Evolutionary conservation across 2,329 filamentous ascomycete genomes (phyloP), one percentile per base, ranked within the genome.

Genomic region (Colletotrichum trifolii): DNA sequence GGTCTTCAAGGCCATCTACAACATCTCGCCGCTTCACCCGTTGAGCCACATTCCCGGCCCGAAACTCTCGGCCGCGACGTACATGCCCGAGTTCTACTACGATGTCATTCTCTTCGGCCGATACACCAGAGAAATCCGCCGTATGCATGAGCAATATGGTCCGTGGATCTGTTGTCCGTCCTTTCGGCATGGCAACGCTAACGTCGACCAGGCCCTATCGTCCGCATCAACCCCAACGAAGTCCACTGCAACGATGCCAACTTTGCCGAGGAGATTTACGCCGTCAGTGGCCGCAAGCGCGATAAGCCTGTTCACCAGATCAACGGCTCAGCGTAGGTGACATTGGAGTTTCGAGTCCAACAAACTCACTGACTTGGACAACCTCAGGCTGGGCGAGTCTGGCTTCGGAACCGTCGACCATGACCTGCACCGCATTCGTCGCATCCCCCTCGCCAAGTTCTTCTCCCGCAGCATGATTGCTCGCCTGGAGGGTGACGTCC

Each of bases 1-100:
- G 8, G 5, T 77, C 6, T 11, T 72, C 8, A 53, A 71, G 11
- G 67, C 60, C 13, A 50, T 72, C 8, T 73, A 79, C 69, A 79
- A 80, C 56, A 67, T 81, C 52, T 80, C 78, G 2, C 75, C 77
- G 3, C 66, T 80, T 13, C 79, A 81, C 54, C 79, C 78, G 2
- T 66, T 81, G 25, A 70, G 69, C 61, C 69, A 69, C 8, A 75
- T 81, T 25, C 79, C 79, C 6, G 79, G 79, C 0, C 77, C 77
- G 0, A 76, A 69, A 58, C 54, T 80, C 1, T 75, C 78, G 2
- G 76, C 77, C 2, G 72, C 71, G 4, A 76, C 73, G 8, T 78
- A 77, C 43, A 57, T 74, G 1, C 78, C 77, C 11, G 79, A 81
- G 54, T 74, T 75, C 7, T 81, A 76, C 54, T 74, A 77, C 52